Evolutionary conservation across 208 protist genomes (phyloP), one percentile per base, ranked within the genome.

Genomic region (Crithidia expoeki): DNA sequence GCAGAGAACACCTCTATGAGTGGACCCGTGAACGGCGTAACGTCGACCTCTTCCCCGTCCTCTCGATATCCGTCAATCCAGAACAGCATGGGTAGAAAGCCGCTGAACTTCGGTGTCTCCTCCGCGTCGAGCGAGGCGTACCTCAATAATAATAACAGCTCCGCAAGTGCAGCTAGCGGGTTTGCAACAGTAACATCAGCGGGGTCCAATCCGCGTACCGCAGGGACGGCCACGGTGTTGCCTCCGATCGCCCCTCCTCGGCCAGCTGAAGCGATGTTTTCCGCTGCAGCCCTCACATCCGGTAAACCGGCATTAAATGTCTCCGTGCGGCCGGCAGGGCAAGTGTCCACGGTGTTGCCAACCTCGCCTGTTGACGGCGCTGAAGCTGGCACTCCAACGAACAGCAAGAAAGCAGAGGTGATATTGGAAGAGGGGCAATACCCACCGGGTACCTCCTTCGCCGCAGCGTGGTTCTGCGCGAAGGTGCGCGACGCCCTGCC

Each of bases 401-500:
- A 44, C n/a, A n/a, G 10, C 1, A 28, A 14, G 19, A 19, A 25
- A 2, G 14, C 17, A 42, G 25, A 23, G 14, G 44, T 27, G 28
- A 11, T 14, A 56, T 33, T 23, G 50, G 52, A 49, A 38, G 21
- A n/a, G 62, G 19, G 23, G 30, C 2, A 27, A 30, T 7, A 55
- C 23, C 42, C 71, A 33, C 51, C 62, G n/a, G 42, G 30, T 17
- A 70, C 72, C 19, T 70, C 72, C 0, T 11, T 67, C 27, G 72
- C 63, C 17, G 40, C 61, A 0, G 38, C 38, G 36, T 76, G 72
- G 72, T 71, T 76, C 63, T 69, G 72, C 32, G 51, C 34, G 4
- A 76, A 76, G 49, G 72, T 76, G 56, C 63, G 33, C 2, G 63
- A 76, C 10, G 33, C 57, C 33, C 36, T 71, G 56, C 72, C 72